Evolutionary conservation across 495 filamentous ascomycete genomes (phyloP).

Genomic region (Aspergillus indologenus): DNA sequence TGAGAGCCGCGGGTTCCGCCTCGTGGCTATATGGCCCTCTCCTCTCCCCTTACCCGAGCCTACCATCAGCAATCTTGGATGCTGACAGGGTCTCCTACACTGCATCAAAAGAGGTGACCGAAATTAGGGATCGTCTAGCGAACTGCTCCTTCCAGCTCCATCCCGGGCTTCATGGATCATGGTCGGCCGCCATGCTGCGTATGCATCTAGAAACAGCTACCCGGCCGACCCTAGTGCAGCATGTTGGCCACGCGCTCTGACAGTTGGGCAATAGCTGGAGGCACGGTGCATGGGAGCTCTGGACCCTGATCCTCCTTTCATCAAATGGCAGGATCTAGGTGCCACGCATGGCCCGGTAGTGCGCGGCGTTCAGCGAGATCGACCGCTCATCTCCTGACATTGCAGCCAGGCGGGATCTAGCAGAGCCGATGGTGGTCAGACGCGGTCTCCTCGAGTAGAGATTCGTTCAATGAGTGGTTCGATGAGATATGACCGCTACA

Average conservation of each 20-base stretch:
- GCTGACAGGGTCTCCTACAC: background rate
- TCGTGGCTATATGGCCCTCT: background rate
- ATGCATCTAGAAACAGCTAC: background rate
- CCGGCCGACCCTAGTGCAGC: background rate
- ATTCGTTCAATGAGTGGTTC: too few species aligned
- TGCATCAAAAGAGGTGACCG: background rate
- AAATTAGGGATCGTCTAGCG: background rate
- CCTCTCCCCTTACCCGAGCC: background rate
- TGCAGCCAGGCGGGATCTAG: background rate
- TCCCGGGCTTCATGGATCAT: background rate
- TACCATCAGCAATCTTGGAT: background rate
- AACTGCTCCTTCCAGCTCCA: background rate
- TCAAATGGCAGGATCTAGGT: background rate
- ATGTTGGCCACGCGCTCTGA: background rate
- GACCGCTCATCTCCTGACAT: background rate
- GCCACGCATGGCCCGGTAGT: background rate
- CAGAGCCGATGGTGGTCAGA: background rate
- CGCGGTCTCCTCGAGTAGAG: background rate
- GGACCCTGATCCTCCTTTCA: background rate
- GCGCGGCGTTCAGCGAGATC: background rate
- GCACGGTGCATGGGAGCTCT: background rate
- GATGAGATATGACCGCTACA: too few species aligned
- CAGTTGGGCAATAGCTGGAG: background rate
- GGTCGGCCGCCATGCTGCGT: background rate
- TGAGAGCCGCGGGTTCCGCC: background rate